Evolutionary conservation across 1,139 yeast genomes (phyloP).

Genomic region (Lodderomyces parapsilosis): DNA sequence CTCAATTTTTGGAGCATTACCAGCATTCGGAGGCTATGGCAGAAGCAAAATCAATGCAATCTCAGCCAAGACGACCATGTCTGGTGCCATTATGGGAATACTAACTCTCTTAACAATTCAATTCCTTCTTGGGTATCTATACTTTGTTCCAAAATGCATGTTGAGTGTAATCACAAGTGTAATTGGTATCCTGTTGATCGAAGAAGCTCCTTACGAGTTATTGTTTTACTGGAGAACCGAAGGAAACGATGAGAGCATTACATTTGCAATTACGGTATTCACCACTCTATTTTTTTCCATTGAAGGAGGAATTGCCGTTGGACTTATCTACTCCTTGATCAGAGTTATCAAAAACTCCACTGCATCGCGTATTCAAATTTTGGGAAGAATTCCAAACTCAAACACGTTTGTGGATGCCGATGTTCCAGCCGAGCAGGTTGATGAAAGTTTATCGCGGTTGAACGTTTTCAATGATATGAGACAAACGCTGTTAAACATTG

Average conservation of each 20-base stretch:
- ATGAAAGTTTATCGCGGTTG: conserved; percentile 10
- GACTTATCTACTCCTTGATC: conserved; percentile 75
- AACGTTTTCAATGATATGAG: conserved; percentile 38
- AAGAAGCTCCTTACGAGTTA: conserved; percentile 84
- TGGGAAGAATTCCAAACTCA: conserved; percentile 80
- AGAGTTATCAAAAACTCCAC: conserved; percentile 85
- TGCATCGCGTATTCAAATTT: conserved; percentile 82
- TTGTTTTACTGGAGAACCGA: conserved; percentile 68
- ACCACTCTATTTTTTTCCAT: conserved; percentile 81
- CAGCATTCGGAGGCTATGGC: conserved; percentile 96
- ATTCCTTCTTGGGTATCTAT: conserved; percentile 61
- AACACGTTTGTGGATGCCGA: conserved; percentile 79
- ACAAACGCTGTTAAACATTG: conserved; percentile 37
- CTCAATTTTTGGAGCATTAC: conserved; percentile 74
- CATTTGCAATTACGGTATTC: conserved; percentile 68
- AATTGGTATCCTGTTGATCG: conserved; percentile 76
- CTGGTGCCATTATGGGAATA: conserved; percentile 79
- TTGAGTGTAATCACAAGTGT: conserved; percentile 78
- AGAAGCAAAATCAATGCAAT: conserved; percentile 86
- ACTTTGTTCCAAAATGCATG: conserved; percentile 77
- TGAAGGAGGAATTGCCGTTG: conserved; percentile 86
- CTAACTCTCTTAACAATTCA: conserved; percentile 66
- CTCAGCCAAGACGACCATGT: conserved; percentile 79
- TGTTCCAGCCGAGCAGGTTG: conserved; percentile 28
- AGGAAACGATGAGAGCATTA: conserved; percentile 76